Conservation (phyloP, 2,329 filamentous ascomycete species). For the Penicillium hordei region DNA sequence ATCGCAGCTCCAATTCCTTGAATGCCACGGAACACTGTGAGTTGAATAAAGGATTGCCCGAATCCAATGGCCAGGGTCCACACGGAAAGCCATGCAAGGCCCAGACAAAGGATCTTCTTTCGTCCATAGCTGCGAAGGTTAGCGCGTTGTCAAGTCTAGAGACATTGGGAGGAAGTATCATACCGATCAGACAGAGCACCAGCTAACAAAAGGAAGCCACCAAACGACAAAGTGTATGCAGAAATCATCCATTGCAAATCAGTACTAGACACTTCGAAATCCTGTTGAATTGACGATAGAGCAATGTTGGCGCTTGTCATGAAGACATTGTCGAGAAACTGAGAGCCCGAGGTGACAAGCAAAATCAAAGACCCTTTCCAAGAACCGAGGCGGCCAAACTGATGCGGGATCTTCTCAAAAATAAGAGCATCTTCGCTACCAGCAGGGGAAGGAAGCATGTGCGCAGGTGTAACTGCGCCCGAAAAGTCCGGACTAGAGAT, state of each 20-base stretch:
- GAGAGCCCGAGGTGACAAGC: slow-evolving; percentile 44
- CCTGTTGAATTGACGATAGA: slow-evolving; percentile 42
- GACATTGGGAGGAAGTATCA: background rate
- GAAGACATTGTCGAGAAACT: slow-evolving; percentile 48
- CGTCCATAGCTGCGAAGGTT: slow-evolving; percentile 33
- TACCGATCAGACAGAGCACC: slow-evolving; percentile 39
- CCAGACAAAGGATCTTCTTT: slow-evolving; percentile 41
- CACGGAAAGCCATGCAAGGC: slow-evolving; percentile 37
- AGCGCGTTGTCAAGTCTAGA: background rate
- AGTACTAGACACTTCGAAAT: slow-evolving; percentile 36
- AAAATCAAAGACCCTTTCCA: slow-evolving; percentile 43
- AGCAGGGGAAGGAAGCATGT: slow-evolving; percentile 17
- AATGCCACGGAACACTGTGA: slow-evolving; percentile 44
- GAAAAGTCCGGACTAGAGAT: slow-evolving; percentile 17
- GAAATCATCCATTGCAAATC: slow-evolving; percentile 46
- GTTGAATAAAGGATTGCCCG: slow-evolving; percentile 43
- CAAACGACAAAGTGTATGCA: slow-evolving; percentile 44
- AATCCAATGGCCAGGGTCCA: slow-evolving; percentile 43
- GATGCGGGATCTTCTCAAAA: slow-evolving; percentile 25
- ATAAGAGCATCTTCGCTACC: slow-evolving; percentile 21
- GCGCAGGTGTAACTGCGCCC: slow-evolving; percentile 15
- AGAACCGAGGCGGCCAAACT: slow-evolving; percentile 38
- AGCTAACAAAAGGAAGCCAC: slow-evolving; percentile 36
- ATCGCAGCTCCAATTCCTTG: slow-evolving; percentile 50
- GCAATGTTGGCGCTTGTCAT: slow-evolving; percentile 47